Percentiles rank a stretch among this genome's conserved stretches.
phyloP scores from a whole-genome alignment of 306 rosid species.

The Corylus heterophylla region DNA sequence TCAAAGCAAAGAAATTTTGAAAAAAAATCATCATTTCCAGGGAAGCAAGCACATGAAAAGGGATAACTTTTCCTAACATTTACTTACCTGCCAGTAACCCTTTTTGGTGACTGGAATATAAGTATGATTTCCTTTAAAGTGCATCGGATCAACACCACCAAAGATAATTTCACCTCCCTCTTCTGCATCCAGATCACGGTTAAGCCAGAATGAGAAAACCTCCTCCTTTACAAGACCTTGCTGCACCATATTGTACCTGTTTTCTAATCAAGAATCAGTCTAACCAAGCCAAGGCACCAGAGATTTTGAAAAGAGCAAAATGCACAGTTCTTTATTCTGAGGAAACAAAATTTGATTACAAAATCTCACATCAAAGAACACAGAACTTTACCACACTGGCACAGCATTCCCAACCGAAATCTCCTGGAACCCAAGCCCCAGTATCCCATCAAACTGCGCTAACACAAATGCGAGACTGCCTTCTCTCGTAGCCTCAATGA shows the following conservation, averaged over 20 bases:
- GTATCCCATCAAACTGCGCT: conserved; percentile 77
- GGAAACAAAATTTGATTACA: conserved; percentile 10
- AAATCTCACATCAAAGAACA: not conserved
- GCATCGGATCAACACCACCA: conserved; percentile 72
- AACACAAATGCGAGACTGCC: conserved; percentile 68
- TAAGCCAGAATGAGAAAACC: conserved; percentile 92
- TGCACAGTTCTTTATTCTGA: not conserved
- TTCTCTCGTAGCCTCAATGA: conserved; percentile 81
- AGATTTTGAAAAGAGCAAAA: conserved; percentile 13
- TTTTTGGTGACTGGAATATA: conserved; percentile 77
- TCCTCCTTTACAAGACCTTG: conserved; percentile 65
- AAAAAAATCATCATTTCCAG: conserved; percentile 8
- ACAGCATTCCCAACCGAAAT: conserved; percentile 70
- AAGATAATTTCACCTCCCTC: conserved; percentile 81
- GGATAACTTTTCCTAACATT: conserved; percentile 1
- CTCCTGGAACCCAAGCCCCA: conserved; percentile 94
- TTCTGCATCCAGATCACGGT: conserved; percentile 49
- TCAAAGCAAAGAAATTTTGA: conserved; percentile 6
- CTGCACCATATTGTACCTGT: conserved; percentile 73
- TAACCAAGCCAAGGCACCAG: conserved; percentile 7
- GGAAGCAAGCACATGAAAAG: conserved; percentile 10
- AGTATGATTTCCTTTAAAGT: conserved; percentile 72
- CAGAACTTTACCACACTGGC: conserved; percentile 67
- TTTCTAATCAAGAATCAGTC: conserved; percentile 27
- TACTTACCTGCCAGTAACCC: conserved; percentile 87